Percentiles rank a stretch among this genome's conserved stretches.
Conservation (phyloP, 805 yeast species). For the Clavispora vitiphila region DNA sequence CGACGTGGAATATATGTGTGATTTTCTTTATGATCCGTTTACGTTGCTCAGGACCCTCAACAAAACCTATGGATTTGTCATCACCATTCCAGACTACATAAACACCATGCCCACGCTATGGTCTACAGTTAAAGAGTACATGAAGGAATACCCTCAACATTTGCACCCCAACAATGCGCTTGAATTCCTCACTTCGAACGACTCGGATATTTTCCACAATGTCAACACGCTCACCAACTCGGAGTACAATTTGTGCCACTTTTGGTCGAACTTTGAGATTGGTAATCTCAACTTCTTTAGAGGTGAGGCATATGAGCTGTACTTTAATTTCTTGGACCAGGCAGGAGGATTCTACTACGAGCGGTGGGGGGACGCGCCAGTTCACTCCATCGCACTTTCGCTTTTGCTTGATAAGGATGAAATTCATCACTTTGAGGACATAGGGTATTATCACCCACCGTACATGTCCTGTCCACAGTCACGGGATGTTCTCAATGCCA, state of each 20-base stretch:
- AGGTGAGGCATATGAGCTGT: conserved; percentile 39
- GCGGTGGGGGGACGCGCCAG: conserved; percentile 57
- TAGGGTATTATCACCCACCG: conserved; percentile 42
- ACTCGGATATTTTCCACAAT: conserved; percentile 22
- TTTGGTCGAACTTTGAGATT: conserved; percentile 64
- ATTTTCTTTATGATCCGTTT: conserved; percentile 54
- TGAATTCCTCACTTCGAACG: conserved; percentile 42
- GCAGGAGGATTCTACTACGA: conserved; percentile 54
- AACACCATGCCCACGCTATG: conserved; percentile 51
- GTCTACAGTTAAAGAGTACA: conserved; percentile 43
- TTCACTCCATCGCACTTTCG: conserved; percentile 35
- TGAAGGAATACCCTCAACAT: conserved; percentile 39
- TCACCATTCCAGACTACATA: conserved; percentile 48
- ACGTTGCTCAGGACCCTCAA: conserved; percentile 35
- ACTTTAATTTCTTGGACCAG: conserved; percentile 42
- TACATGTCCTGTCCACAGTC: conserved; percentile 39
- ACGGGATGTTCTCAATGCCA: conserved; percentile 25
- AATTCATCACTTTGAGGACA: conserved; percentile 42
- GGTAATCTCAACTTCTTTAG: conserved; percentile 48
- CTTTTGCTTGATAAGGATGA: conserved; percentile 30
- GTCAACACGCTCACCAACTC: conserved; percentile 9
- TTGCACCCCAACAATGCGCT: conserved; percentile 45
- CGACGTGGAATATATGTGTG: conserved; percentile 50
- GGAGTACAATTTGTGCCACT: conserved; percentile 69
- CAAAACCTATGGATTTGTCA: conserved; percentile 46